Conservation (phyloP, 768 basidiomycete species). For the Mycena vulgaris region DNA sequence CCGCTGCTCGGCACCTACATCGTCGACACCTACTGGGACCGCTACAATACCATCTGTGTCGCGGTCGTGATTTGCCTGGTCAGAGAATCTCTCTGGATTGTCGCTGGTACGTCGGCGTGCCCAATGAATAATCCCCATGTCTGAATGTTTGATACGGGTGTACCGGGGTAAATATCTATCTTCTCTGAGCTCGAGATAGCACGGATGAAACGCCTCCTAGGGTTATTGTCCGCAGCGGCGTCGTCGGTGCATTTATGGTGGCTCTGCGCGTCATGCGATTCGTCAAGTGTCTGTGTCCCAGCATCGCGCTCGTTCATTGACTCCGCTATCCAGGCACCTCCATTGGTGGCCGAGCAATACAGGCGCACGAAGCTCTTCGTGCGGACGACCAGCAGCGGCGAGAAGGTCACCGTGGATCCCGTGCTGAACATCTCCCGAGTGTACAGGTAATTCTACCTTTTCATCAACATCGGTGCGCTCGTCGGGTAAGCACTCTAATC, state of each 20-base stretch:
- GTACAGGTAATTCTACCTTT: constrained; percentile 69
- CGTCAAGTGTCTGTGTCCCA: constrained; percentile 41
- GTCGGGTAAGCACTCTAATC: neutral
- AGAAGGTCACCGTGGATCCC: constrained; percentile 84
- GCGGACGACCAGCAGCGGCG: constrained; percentile 64
- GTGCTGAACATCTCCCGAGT: constrained; percentile 74
- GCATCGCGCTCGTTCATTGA: constrained; percentile 65
- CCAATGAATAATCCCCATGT: constrained; percentile 67
- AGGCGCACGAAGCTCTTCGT: constrained; percentile 68
- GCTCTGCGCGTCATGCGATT: constrained; percentile 74
- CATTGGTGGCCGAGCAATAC: constrained; percentile 85
- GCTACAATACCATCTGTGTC: constrained; percentile 56
- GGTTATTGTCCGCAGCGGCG: constrained; percentile 68
- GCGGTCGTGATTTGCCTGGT: constrained; percentile 69
- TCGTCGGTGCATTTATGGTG: constrained; percentile 67
- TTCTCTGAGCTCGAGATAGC: neutral
- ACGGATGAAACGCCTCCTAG: constrained; percentile 56
- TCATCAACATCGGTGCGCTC: constrained; percentile 79
- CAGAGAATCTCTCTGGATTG: constrained; percentile 38
- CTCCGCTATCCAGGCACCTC: constrained; percentile 81
- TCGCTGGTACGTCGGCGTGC: constrained; percentile 46
- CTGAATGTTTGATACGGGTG: constrained; percentile 45
- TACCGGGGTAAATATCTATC: neutral
- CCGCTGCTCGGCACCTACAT: constrained; percentile 52
- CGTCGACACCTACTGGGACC: constrained; percentile 58